Percentiles rank a stretch among this genome's conserved stretches.
These are phyloP conservation scores for Metschnikowia gruessii DNA, from an alignment of 805 yeast species.

Conservation along the genomic window DNA sequence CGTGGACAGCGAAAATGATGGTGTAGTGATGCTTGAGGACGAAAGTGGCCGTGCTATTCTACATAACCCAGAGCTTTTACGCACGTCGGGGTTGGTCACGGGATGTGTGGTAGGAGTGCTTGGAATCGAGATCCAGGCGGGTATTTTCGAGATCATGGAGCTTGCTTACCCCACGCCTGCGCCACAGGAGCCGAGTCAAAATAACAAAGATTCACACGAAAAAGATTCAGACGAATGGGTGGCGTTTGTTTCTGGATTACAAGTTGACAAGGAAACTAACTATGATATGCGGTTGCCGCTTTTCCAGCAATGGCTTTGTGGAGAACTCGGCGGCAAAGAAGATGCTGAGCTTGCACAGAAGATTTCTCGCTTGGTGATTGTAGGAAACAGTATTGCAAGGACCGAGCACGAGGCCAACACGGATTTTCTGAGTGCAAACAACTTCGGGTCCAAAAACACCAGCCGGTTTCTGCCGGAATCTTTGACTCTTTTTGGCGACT, in stretches of 20 bases:
- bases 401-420: constrained; percentile 22
- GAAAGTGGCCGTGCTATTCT: constrained; percentile 84
- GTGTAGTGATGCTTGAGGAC: constrained; percentile 72
- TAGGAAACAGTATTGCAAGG: constrained; percentile 64
- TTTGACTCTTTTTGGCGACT: constrained; percentile 54
- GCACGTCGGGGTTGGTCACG: constrained; percentile 64
- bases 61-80: constrained; percentile 57
- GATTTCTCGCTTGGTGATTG: constrained; percentile 56
- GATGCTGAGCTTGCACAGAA: constrained; percentile 26
- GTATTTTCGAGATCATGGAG: constrained; percentile 81
- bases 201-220: constrained; percentile 5
- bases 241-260: constrained; percentile 77
- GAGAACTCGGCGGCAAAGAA: constrained; percentile 52
- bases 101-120: constrained; percentile 85
- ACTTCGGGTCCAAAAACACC: constrained; percentile 50
- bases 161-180: constrained; percentile 66
- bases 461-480: constrained; percentile 51
- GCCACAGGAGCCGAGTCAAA: constrained; percentile 44
- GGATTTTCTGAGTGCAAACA: constrained; percentile 37
- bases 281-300: constrained; percentile 50
- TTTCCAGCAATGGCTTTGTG: constrained; percentile 66
- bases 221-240: constrained; percentile 27
- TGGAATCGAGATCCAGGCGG: constrained; percentile 83
- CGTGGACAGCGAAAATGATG: constrained; percentile 48
- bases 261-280: constrained; percentile 46